phyloP scores from a whole-genome alignment of 805 yeast genomes.

The Brettanomyces nanus region DNA sequence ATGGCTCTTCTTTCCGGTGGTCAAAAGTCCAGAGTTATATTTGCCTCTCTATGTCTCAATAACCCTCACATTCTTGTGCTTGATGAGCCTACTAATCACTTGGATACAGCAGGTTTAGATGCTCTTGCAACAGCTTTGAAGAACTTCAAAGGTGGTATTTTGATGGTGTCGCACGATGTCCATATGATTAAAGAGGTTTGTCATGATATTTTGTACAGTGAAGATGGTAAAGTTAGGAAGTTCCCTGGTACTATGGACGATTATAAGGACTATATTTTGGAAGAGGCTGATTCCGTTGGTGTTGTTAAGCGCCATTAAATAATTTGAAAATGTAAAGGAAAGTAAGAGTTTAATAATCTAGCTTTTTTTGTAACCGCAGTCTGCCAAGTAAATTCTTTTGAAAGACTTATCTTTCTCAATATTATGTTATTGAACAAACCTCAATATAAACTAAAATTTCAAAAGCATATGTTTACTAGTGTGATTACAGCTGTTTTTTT shows the following conservation, averaged over 20 bases:
- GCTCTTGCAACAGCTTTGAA: conserved; percentile 87
- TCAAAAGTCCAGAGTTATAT: conserved; percentile 96
- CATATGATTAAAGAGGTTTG: conserved; percentile 82
- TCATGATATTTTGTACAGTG: conserved; percentile 94
- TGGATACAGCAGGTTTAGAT: conserved; percentile 96
- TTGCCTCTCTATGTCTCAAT: conserved; percentile 85
- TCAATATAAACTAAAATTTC: too few species aligned
- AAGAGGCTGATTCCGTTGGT: conserved; percentile 73
- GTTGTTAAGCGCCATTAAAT: conserved; percentile 77
- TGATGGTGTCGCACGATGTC: conserved; percentile 98
- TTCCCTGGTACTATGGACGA: conserved; percentile 79
- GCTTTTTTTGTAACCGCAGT: neutral
- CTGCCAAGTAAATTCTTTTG: too few species aligned
- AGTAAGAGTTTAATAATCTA: neutral
- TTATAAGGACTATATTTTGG: conserved; percentile 81
- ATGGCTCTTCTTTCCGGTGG: conserved; percentile 92
- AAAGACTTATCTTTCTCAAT: too few species aligned
- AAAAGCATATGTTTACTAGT: too few species aligned
- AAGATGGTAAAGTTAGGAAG: conserved; percentile 68
- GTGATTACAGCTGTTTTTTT: too few species aligned
- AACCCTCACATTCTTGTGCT: conserved; percentile 87
- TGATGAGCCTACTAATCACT: conserved; percentile 97
- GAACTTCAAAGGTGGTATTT: conserved; percentile 87
- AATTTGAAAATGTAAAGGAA: neutral
- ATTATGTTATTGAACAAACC: too few species aligned